A percentile compares a stretch with the other conserved stretches of the same genome.
phyloP scores from a whole-genome alignment of 1,284 basidiomycete species.

The Farysia itapuensis region DNA sequence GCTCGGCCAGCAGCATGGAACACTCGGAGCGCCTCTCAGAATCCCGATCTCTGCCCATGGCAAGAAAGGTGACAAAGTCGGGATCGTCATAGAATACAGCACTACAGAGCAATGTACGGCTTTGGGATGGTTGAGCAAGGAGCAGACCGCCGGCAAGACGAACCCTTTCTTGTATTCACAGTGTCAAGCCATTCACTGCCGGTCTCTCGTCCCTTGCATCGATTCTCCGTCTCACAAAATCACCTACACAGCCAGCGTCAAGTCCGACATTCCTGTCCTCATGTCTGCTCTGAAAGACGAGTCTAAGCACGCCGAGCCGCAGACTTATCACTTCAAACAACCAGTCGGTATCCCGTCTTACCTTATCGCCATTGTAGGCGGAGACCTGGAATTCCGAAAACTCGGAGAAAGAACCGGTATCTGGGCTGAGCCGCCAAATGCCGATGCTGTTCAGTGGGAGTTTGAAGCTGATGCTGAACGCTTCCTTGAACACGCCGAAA shows the following conservation, averaged over 20 bases:
- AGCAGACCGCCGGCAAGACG: slow-evolving; percentile 82
- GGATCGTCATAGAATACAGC: slow-evolving; percentile 58
- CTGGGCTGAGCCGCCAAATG: slow-evolving; percentile 56
- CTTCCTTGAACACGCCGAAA: slow-evolving; percentile 56
- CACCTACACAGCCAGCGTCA: slow-evolving; percentile 53
- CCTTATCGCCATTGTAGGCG: slow-evolving; percentile 58
- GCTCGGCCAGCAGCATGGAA: slow-evolving; percentile 63
- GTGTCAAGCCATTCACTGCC: slow-evolving; percentile 70
- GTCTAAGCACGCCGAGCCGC: slow-evolving; percentile 16
- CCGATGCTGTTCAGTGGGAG: slow-evolving; percentile 56
- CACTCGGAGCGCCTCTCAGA: slow-evolving; percentile 61
- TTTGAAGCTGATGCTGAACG: slow-evolving; percentile 56
- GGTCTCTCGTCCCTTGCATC: slow-evolving; percentile 49
- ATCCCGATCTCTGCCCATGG: slow-evolving; percentile 57
- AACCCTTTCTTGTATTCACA: slow-evolving; percentile 87
- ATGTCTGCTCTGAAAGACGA: slow-evolving; percentile 56
- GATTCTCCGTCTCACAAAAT: slow-evolving; percentile 58
- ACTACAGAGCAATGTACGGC: slow-evolving; percentile 80
- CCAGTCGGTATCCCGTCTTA: slow-evolving; percentile 55
- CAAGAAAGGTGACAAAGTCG: slow-evolving; percentile 39
- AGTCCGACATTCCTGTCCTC: slow-evolving; percentile 50
- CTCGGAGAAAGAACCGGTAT: slow-evolving; percentile 55
- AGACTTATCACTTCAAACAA: slow-evolving; percentile 52
- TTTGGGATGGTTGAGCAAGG: slow-evolving; percentile 88
- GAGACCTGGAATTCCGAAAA: slow-evolving; percentile 50